Conservation (phyloP, 371 early-diverging fungal species). For the Blastocladiella emersonii region DNA sequence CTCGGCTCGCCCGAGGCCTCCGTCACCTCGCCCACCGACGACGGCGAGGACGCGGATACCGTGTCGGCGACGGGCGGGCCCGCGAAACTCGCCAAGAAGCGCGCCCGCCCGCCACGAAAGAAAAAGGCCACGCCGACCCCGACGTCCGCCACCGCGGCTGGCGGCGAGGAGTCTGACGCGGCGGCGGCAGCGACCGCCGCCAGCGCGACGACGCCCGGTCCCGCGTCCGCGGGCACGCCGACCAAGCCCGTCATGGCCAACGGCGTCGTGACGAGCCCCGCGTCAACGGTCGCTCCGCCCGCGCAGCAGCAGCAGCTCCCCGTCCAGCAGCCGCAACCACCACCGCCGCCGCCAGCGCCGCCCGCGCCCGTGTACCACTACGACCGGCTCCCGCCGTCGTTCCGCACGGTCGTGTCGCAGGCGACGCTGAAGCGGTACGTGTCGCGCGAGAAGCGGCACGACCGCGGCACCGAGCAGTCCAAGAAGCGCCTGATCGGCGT, state of each 20-base stretch:
- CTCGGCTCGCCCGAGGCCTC: no score
- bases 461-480: not conserved
- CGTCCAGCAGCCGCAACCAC: not conserved
- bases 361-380: not conserved
- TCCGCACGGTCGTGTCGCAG: not conserved
- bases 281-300: not conserved
- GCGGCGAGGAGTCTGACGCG: no score
- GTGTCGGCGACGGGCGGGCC: no score
- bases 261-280: no score
- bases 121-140: no score
- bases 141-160: no score
- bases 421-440: not conserved
- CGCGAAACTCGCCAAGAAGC: no score
- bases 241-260: not conserved
- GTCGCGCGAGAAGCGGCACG: not conserved
- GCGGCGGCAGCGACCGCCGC: not conserved
- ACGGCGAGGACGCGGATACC: no score
- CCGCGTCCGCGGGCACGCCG: not conserved
- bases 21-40: no score
- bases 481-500: not conserved
- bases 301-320: not conserved
- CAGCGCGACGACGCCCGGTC: not conserved
- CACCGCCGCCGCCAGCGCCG: not conserved
- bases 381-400: not conserved
- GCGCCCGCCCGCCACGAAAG: no score